Evolutionary conservation across 768 basidiomycete species (phyloP), one percentile per base, ranked within the genome.

Genomic region (Auriscalpium vulgare): DNA sequence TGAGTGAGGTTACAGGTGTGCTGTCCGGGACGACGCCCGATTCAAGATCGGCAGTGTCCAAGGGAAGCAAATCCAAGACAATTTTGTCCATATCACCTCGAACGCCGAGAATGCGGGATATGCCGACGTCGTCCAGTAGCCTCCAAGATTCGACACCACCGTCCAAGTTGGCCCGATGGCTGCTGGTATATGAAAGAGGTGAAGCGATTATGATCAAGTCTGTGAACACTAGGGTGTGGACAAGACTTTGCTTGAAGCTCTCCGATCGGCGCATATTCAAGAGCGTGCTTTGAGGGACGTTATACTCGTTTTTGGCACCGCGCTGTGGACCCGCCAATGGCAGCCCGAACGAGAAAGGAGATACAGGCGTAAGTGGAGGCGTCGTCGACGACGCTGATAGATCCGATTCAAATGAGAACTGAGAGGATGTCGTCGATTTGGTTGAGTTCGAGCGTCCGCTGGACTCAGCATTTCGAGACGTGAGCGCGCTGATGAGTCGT

Each of bases 191-290:
- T 55, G 59, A 1, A 57, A 37, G 58, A n/a, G 73, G 70, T 21
- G 70, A 70, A 16, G 81, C 78, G 34, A 91, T 66, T n/a, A 91
- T 61, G 49, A 88, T 66, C 36, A 91, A 55, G 66, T 93, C 89
- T 16, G 80, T 80, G 68, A 91, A 89, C 13, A 88, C 77, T 54
- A 81, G 74, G 8, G 55, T 50, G 37, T 62, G 62, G 14, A 65
- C 48, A 29, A 56, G 50, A 37, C 51, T 43, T 37, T 61, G 56
- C 10, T 50, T 50, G 13, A 37, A 53, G 9, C 55, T 54, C 34
- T 37, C 51, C 23, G 49, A 47, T 1, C 23, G 38, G 37, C 50
- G 59, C 11, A 40, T 10, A 21, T 38, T 38, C 16, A 37, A 10
- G 36, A 23, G 54, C 9, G 53, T 49, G 34, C 46, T 48, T 40